A percentile compares a stretch with the other conserved stretches of the same genome.
phyloP scores from a whole-genome alignment of 345 rosid genomes.

The Pistacia vera region DNA sequence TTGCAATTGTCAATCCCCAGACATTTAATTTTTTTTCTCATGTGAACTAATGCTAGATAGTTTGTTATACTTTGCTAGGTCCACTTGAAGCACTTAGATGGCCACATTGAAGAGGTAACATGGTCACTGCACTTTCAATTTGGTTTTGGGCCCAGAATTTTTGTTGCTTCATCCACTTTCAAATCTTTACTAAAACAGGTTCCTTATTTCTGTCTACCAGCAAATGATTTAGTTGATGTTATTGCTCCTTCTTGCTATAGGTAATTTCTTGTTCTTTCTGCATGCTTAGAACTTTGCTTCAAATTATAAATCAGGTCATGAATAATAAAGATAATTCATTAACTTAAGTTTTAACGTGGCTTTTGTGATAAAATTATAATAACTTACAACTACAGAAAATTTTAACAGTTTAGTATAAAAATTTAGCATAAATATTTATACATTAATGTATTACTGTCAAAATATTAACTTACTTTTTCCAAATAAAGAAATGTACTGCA shows the following conservation, averaged over 20 bases:
- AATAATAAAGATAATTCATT: not conserved
- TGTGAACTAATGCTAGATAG: constrained; percentile 17
- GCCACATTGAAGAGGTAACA: constrained; percentile 89
- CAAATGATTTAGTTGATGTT: constrained; percentile 87
- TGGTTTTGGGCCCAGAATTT: constrained; percentile 24
- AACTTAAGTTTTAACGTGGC: not conserved
- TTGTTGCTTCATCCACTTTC: constrained; percentile 42
- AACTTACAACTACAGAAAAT: not conserved
- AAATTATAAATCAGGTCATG: not conserved
- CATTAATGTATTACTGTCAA: not conserved
- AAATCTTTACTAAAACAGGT: constrained; percentile 72
- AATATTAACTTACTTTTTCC: not conserved
- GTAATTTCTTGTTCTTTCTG: constrained; percentile 36
- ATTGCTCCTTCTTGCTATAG: constrained; percentile 98
- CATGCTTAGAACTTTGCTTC: not conserved
- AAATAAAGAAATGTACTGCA: too few species aligned
- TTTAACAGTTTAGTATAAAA: too few species aligned
- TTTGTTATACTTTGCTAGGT: constrained; percentile 50
- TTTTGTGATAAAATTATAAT: too few species aligned
- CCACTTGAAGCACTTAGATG: constrained; percentile 94
- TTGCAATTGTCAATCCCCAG: not conserved
- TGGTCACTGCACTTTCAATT: constrained; percentile 13
- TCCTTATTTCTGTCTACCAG: constrained; percentile 98
- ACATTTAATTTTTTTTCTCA: constrained; percentile 4
- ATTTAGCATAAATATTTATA: too few species aligned